These are phyloP conservation scores for Sphagnum contortum DNA, from an alignment of 225 moss, liverwort and hornwort species.

Conservation along the genomic window DNA sequence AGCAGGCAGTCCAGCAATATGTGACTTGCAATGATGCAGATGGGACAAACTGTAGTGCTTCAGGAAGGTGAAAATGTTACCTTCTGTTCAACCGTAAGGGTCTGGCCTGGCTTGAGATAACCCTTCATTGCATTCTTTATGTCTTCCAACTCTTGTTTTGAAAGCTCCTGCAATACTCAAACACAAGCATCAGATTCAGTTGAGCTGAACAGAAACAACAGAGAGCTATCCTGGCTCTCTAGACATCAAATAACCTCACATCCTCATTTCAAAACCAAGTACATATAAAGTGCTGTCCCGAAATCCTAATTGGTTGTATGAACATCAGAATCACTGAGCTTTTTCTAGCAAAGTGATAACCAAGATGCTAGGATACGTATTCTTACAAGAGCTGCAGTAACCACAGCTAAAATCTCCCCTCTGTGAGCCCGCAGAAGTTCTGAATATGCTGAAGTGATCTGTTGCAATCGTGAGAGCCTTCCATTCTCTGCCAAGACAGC, in stretches of 20 bases:
- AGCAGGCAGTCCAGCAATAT: too few species aligned
- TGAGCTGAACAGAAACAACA: too few species aligned
- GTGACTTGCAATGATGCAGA: conserved; percentile 28
- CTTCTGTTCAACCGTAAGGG: conserved; percentile 66
- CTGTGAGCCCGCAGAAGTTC: conserved; percentile 82
- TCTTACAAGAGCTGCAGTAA: conserved; percentile 64
- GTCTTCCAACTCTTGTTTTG: conserved; percentile 52
- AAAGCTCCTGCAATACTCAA: conserved; percentile 37
- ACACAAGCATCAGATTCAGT: not conserved
- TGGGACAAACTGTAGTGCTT: not conserved
- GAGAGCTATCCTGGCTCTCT: too few species aligned
- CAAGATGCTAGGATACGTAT: conserved; percentile 36
- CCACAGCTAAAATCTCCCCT: conserved; percentile 75
- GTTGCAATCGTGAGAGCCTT: conserved; percentile 33
- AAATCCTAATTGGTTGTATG: too few species aligned
- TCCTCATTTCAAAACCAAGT: too few species aligned
- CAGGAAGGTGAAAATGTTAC: not conserved
- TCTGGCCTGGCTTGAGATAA: conserved; percentile 61
- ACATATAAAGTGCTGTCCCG: too few species aligned
- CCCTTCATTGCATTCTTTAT: conserved; percentile 79
- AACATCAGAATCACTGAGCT: too few species aligned
- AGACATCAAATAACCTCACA: too few species aligned
- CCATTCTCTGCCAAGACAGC: conserved; percentile 79
- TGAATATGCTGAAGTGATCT: conserved; percentile 36
- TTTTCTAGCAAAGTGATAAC: too few species aligned